phyloP scores from a whole-genome alignment of 768 basidiomycete species.

The Phylloporus sp. region DNA sequence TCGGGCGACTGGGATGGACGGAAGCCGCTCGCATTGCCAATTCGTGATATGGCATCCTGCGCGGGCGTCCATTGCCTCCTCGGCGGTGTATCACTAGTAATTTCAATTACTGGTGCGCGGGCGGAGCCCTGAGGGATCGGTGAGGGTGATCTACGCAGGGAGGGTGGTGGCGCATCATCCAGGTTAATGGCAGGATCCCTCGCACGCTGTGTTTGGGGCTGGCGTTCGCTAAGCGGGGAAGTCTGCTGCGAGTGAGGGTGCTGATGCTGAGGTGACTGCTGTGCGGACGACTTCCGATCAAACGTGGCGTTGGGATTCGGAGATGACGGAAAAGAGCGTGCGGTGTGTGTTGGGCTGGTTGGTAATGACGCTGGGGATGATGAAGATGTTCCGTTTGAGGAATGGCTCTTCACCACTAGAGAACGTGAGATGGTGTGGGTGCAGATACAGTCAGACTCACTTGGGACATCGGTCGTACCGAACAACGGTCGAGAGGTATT shows the following conservation, averaged over 20 bases:
- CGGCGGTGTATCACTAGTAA: constrained; percentile 23
- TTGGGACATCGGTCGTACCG: constrained; percentile 3
- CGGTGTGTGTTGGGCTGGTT: constrained; percentile 18
- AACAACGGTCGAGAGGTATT: constrained; percentile 10
- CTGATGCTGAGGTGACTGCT: constrained; percentile 14
- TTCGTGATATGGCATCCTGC: constrained; percentile 16
- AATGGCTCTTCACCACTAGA: constrained; percentile 1
- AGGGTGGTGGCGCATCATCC: constrained; percentile 43
- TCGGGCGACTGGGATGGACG: constrained; percentile 17
- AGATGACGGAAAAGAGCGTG: constrained; percentile 16
- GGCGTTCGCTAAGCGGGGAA: constrained; percentile 22
- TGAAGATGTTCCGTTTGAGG: constrained; percentile 12
- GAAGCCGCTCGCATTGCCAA: constrained; percentile 3
- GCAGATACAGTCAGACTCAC: constrained; percentile 11
- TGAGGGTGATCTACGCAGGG: constrained; percentile 36
- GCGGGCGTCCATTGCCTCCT: constrained; percentile 28
- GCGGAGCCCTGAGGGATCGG: constrained; percentile 16
- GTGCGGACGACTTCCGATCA: constrained; percentile 21
- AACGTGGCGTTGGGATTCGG: constrained; percentile 14
- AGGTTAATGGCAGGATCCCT: constrained; percentile 29
- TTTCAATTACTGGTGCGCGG: constrained; percentile 29
- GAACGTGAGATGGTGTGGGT: constrained; percentile 8
- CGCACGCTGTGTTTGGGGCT: constrained; percentile 23
- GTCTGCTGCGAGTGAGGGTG: constrained; percentile 10
- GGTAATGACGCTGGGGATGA: constrained; percentile 16